Conservation (phyloP, 305 asterid species). For the Fraxinus greggii region DNA sequence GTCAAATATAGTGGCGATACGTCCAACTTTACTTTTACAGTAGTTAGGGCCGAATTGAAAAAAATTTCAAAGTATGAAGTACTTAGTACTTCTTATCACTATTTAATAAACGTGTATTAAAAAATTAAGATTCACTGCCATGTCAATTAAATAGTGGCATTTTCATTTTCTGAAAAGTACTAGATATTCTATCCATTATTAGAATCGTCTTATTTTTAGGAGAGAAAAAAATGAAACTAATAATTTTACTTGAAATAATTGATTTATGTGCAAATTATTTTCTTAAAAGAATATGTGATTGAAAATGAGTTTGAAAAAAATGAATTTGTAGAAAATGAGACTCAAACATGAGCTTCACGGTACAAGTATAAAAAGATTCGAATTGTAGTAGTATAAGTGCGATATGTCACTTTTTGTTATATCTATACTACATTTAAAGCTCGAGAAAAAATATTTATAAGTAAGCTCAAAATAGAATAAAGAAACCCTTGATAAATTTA, state of each 20-base stretch:
- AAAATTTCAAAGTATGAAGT: background rate
- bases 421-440: background rate
- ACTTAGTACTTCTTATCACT: background rate
- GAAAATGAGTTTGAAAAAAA: too few relatives aligned
- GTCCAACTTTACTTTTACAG: background rate
- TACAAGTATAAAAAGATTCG: background rate
- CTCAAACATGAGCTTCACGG: background rate
- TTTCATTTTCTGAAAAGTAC: background rate
- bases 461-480: background rate
- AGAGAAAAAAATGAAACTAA: background rate
- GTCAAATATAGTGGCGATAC: background rate
- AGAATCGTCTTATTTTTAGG: background rate
- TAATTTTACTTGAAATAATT: background rate
- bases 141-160: background rate
- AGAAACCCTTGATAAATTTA: background rate
- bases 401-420: background rate
- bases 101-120: background rate
- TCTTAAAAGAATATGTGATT: too few relatives aligned
- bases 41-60: background rate
- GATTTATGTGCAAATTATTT: background rate
- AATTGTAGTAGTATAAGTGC: background rate
- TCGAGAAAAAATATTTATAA: background rate
- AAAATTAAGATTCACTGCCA: too few relatives aligned
- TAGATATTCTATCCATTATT: background rate
- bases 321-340: background rate